Evolutionary conservation across 2,329 filamentous ascomycete species (phyloP), one percentile per base, ranked within the genome.

Genomic region (Claviceps purpurea): DNA sequence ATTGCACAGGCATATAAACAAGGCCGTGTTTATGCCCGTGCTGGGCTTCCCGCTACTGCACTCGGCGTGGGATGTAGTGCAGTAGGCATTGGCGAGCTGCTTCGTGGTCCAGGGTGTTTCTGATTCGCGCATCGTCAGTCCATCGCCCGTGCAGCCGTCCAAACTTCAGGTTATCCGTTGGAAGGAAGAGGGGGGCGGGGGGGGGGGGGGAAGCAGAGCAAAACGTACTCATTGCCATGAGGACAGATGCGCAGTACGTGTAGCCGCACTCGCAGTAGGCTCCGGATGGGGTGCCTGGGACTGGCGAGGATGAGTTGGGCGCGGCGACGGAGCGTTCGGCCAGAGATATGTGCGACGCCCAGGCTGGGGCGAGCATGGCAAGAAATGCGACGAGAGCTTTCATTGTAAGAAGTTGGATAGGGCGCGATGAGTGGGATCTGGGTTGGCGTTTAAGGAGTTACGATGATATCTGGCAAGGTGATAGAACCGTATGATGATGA

Each of bases 261-360:
- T 70, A 70, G 51, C 68, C 68, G 54, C 68, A 71, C 54, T 70
- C 64, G 56, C 68, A 71, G 50, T 65, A 64, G 16, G 68, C 57
- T 2, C 62, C 66, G 61, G 61, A n/a, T 62, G 59, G 13, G 52
- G 44, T 5, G 50, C 50, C 42, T 5, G 58, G 57, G 43, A 40
- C 50, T 4, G 56, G 18, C 5, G 52, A 26, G 7, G 48, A 47
- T 6, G 52, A 50, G 18, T 48, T 51, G 26, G 52, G 46, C 20
- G 51, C 40, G 6, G 52, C 34, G 34, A 44, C 46, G 24, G 46
- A 54, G 11, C 24, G 37, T 26, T 49, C 46, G 38, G 46, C 20
- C 5, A 49, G 18, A n/a, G 40, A 40, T 18, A 61, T 59, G 50
- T 58, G 46, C 10, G 41, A 26, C 47, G 54, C 59, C 13, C 64